Conservation (phyloP, 2,329 filamentous ascomycete genomes). For the Pseudopyrenochaeta lycopersici region DNA sequence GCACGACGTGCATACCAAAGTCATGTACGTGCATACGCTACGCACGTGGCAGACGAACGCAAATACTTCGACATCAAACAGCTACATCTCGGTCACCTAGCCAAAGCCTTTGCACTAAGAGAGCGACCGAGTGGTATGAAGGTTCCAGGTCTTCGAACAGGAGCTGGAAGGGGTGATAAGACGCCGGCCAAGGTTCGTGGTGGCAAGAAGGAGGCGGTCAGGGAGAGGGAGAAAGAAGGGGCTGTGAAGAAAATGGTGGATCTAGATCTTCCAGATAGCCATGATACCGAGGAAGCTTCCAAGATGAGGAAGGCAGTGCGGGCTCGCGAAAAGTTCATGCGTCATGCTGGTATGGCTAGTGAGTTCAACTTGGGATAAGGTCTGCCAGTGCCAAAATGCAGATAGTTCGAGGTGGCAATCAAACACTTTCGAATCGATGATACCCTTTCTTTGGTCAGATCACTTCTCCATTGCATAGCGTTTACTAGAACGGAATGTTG, state of each 20-base stretch:
- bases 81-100: slow-evolving; percentile 89
- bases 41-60: slow-evolving; percentile 86
- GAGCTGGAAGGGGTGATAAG: slow-evolving; percentile 45
- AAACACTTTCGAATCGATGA: no score
- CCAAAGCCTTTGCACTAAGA: slow-evolving; percentile 90
- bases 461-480: no score
- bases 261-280: slow-evolving; percentile 48
- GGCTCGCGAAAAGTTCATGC: slow-evolving; percentile 55
- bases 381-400: no score
- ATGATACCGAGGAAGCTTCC: slow-evolving; percentile 66
- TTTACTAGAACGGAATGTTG: no score
- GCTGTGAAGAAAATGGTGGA: slow-evolving; percentile 31
- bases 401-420: no score
- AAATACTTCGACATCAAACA: slow-evolving; percentile 90
- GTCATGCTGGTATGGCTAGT: slow-evolving; percentile 64
- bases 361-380: slow-evolving; percentile 73
- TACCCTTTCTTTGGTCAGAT: no score
- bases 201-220: slow-evolving; percentile 38
- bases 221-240: slow-evolving; percentile 40
- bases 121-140: slow-evolving; percentile 86
- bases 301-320: slow-evolving; percentile 68
- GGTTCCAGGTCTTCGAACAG: slow-evolving; percentile 60
- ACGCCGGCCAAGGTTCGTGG: slow-evolving; percentile 54
- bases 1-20: slow-evolving; percentile 88
- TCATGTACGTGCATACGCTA: slow-evolving; percentile 93